These are phyloP conservation scores for Panicum miliaceum DNA, from an alignment of 176 grass and related monocot species.

Conservation along the genomic window DNA sequence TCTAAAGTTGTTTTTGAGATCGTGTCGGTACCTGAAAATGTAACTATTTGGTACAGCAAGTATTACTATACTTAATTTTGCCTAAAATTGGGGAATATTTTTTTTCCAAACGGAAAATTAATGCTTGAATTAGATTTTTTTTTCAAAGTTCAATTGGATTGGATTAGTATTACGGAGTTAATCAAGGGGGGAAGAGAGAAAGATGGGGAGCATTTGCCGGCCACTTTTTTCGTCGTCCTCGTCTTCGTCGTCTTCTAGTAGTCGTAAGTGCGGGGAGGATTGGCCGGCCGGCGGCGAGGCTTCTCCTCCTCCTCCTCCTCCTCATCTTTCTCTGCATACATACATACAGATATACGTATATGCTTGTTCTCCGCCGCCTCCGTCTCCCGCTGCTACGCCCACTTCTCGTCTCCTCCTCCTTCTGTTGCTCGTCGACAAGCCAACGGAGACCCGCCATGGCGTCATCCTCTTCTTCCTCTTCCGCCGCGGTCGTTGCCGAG, in stretches of 20 bases:
- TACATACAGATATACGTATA: not conserved
- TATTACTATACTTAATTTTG: too few species aligned
- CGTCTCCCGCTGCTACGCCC: constrained; percentile 42
- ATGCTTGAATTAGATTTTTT: too few species aligned
- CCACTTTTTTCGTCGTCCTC: not conserved
- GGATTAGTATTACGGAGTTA: too few species aligned
- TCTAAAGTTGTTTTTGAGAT: too few species aligned
- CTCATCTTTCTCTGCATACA: not conserved
- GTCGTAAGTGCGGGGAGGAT: not conserved
- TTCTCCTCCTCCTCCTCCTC: not conserved
- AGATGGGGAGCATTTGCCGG: too few species aligned
- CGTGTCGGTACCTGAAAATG: too few species aligned
- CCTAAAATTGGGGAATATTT: too few species aligned
- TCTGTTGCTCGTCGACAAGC: not conserved
- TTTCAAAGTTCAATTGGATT: too few species aligned
- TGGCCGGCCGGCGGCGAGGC: constrained; percentile 32
- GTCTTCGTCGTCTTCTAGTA: not conserved
- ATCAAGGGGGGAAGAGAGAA: too few species aligned
- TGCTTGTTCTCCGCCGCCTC: constrained; percentile 44
- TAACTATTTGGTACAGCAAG: too few species aligned
- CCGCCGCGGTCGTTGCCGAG: constrained; percentile 57
- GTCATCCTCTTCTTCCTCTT: constrained; percentile 30
- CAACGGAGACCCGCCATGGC: constrained; percentile 34
- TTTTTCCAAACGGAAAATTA: too few species aligned
- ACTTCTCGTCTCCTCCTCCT: constrained; percentile 8